Evolutionary conservation across 139 green algal genomes (phyloP).

Genomic region (Haematococcus lacustris): DNA sequence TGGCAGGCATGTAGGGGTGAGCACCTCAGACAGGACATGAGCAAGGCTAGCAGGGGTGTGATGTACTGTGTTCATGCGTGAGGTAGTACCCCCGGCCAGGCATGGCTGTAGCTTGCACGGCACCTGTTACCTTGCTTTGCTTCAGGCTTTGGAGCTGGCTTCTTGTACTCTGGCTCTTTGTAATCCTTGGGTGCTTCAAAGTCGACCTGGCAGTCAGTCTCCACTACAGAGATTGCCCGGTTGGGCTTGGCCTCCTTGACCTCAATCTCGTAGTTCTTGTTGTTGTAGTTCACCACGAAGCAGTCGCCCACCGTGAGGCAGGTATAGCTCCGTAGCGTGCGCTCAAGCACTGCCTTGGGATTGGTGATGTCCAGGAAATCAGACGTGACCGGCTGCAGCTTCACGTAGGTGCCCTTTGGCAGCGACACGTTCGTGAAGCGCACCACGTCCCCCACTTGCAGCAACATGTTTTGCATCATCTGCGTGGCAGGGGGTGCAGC

Average conservation of each 20-base stretch:
- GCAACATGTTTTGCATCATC: constrained; percentile 97
- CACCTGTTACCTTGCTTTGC: no score
- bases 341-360: constrained; percentile 94
- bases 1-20: no score
- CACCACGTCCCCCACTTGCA: constrained; percentile 87
- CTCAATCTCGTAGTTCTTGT: constrained; percentile 87
- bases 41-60: no score
- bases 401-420: constrained; percentile 59
- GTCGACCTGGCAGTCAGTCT: constrained; percentile 94
- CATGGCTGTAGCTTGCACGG: no score
- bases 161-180: constrained; percentile 61
- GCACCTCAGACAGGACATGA: no score
- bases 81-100: no score
- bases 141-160: no score
- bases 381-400: constrained; percentile 81
- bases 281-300: constrained; percentile 95
- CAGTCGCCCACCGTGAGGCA: constrained; percentile 64
- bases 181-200: constrained; percentile 98
- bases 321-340: constrained; percentile 65
- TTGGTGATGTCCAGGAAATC: constrained; percentile 97
- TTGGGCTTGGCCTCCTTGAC: constrained; percentile 72
- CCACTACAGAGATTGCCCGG: constrained; percentile 89
- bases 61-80: no score
- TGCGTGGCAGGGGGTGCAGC: constrained; percentile 21
- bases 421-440: constrained; percentile 74